Conservation (phyloP, 345 rosid species). For the Corchorus olitorius region DNA sequence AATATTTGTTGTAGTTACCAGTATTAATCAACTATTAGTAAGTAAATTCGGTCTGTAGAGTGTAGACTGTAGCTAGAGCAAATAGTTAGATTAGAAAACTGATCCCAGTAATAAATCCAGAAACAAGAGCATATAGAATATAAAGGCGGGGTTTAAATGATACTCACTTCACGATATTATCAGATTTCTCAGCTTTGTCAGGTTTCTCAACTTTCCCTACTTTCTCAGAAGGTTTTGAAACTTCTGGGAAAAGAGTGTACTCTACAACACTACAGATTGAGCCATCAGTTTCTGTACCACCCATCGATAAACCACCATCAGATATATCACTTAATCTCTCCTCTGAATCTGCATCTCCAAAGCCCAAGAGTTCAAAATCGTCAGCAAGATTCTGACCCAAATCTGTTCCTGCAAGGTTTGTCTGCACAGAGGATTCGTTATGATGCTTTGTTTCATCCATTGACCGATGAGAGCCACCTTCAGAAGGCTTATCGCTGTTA, state of each 20-base stretch:
- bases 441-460: constrained; percentile 45
- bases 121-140: neutral
- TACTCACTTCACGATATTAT: constrained; percentile 55
- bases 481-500: constrained; percentile 69
- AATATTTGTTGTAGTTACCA: neutral
- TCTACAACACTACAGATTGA: constrained; percentile 71
- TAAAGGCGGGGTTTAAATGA: neutral
- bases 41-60: neutral
- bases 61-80: neutral
- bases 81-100: neutral
- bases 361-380: constrained; percentile 71
- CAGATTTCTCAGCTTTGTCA: constrained; percentile 46
- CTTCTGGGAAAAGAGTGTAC: constrained; percentile 75
- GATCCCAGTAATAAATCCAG: neutral
- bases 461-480: constrained; percentile 65
- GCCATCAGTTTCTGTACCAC: constrained; percentile 91
- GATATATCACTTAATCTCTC: constrained; percentile 96
- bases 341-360: constrained; percentile 71
- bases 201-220: constrained; percentile 38
- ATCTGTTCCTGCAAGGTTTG: constrained; percentile 40
- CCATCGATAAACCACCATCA: constrained; percentile 88
- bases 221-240: constrained; percentile 48
- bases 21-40: neutral
- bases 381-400: constrained; percentile 47
- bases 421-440: constrained; percentile 36